phyloP scores from a whole-genome alignment of 106 monocot genomes.

The Cymbidium sinense region DNA sequence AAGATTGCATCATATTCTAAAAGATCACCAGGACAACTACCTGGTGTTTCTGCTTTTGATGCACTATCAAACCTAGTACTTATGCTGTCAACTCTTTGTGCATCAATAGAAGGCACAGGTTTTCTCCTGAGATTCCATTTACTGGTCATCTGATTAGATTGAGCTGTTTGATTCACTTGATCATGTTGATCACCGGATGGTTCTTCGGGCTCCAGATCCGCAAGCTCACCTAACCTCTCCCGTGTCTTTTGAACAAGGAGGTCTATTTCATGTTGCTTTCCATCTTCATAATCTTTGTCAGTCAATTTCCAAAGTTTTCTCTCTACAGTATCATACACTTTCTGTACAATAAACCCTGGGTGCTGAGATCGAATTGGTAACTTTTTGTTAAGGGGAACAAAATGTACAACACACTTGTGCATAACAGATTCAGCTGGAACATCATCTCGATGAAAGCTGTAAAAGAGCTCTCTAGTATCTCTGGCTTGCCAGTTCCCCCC shows the following conservation, averaged over 20 bases:
- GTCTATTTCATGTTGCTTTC: conserved; percentile 82
- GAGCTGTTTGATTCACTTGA: background rate
- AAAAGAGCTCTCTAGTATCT: conserved; percentile 84
- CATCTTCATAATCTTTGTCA: conserved; percentile 91
- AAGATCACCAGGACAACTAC: conserved; percentile 44
- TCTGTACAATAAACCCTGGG: conserved; percentile 93
- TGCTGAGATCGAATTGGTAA: conserved; percentile 56
- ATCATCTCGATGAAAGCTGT: conserved; percentile 92
- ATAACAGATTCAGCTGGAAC: conserved; percentile 97
- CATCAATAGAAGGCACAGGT: conserved; percentile 46
- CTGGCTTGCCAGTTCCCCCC: conserved; percentile 72
- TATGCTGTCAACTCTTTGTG: conserved; percentile 34
- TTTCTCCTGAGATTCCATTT: conserved; percentile 57
- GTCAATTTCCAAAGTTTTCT: conserved; percentile 85
- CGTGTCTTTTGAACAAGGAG: conserved; percentile 69
- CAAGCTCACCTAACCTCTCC: conserved; percentile 69
- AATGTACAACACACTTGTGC: conserved; percentile 97
- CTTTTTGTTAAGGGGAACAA: conserved; percentile 81
- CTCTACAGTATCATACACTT: conserved; percentile 79
- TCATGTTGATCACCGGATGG: conserved; percentile 19
- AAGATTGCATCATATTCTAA: conserved; percentile 54
- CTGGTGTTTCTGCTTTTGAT: conserved; percentile 58
- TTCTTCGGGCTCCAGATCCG: conserved; percentile 60
- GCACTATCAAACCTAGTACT: conserved; percentile 25
- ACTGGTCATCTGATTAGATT: conserved; percentile 20